These are phyloP conservation scores for Cladophialophora carrionii DNA, from an alignment of 2,329 filamentous ascomycete species.

Conservation along the genomic window DNA sequence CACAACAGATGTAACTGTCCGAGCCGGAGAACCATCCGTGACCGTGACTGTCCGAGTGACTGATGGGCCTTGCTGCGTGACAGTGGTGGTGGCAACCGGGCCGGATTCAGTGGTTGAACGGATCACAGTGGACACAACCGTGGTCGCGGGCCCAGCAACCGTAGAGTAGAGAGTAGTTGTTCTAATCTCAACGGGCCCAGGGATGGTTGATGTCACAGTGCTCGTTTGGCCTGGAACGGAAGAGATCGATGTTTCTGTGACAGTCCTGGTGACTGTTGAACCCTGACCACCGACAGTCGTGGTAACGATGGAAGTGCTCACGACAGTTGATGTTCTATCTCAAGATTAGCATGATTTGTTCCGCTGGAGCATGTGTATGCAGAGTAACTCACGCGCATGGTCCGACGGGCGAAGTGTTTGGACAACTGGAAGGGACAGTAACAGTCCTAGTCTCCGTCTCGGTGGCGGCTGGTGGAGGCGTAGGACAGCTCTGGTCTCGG, in stretches of 20 bases:
- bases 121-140: not conserved
- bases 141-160: not conserved
- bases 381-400: not conserved
- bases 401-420: not conserved
- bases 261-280: not conserved
- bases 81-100: not conserved
- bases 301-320: not conserved
- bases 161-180: not conserved
- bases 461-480: not conserved
- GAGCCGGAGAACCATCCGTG: not conserved
- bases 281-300: not conserved
- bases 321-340: not conserved
- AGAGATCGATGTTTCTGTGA: not conserved
- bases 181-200: not conserved
- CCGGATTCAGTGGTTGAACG: not conserved
- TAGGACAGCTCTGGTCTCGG: not conserved
- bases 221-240: not conserved
- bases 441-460: not conserved
- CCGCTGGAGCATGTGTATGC: not conserved
- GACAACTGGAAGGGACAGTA: not conserved
- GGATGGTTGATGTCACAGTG: not conserved
- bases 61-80: not conserved
- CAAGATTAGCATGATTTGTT: not conserved
- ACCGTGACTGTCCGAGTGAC: not conserved
- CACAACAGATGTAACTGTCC: not conserved